phyloP scores from a whole-genome alignment of 768 basidiomycete species.

The Strobilomyces echinocephalus region DNA sequence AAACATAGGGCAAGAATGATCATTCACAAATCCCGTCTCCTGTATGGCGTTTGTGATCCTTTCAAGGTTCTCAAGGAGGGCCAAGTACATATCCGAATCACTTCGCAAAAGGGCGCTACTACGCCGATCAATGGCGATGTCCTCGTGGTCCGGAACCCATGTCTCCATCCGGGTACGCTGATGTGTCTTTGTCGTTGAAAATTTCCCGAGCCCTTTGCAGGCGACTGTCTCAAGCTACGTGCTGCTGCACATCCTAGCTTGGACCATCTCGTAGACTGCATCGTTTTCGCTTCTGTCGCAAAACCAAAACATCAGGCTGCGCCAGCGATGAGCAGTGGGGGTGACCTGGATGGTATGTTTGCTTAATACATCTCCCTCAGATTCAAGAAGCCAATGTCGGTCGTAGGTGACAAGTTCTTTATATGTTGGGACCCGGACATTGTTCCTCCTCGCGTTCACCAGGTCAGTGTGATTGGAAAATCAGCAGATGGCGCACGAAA shows the following conservation, averaged over 20 bases:
- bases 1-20: slow-evolving; percentile 56
- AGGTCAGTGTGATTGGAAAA: slow-evolving; percentile 34
- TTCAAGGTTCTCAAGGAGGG: slow-evolving; percentile 59
- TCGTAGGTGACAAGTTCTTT: slow-evolving; percentile 57
- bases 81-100: slow-evolving; percentile 58
- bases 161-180: slow-evolving; percentile 55
- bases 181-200: background rate
- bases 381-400: background rate
- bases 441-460: slow-evolving; percentile 49
- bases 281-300: slow-evolving; percentile 61
- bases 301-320: slow-evolving; percentile 55
- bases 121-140: slow-evolving; percentile 60
- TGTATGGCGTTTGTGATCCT: slow-evolving; percentile 69
- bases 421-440: slow-evolving; percentile 68
- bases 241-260: slow-evolving; percentile 49
- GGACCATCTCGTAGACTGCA: slow-evolving; percentile 57
- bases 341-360: slow-evolving; percentile 51
- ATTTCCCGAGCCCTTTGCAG: slow-evolving; percentile 24
- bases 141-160: slow-evolving; percentile 63
- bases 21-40: slow-evolving; percentile 54
- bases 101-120: slow-evolving; percentile 45
- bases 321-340: slow-evolving; percentile 67
- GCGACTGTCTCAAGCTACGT: slow-evolving; percentile 61
- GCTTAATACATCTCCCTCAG: background rate
- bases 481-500: background rate